Percentiles rank a stretch among this genome's conserved stretches.
These are phyloP conservation scores for Cystoderma amianthinum DNA, from an alignment of 768 basidiomycete species.

Conservation along the genomic window DNA sequence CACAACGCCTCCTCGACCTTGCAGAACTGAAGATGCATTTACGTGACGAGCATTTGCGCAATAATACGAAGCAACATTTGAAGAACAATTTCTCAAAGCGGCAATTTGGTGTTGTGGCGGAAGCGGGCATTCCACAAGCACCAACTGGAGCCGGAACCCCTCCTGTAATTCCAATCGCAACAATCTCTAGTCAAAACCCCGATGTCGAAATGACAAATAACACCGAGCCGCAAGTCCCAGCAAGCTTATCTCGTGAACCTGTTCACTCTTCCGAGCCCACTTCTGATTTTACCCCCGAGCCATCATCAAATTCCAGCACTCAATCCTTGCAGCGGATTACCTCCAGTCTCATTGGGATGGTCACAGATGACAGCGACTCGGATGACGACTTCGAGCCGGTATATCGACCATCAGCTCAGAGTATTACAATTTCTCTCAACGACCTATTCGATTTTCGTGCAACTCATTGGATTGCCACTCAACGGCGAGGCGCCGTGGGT, in stretches of 20 bases:
- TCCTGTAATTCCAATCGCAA: too few relatives aligned
- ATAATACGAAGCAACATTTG: too few relatives aligned
- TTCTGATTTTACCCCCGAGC: too few relatives aligned
- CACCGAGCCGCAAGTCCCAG: too few relatives aligned
- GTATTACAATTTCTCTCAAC: neutral
- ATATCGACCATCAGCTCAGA: neutral
- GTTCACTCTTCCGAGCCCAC: too few relatives aligned
- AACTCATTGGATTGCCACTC: neutral
- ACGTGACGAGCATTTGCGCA: conserved; percentile 14
- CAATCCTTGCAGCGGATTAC: too few relatives aligned
- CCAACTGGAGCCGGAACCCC: too few relatives aligned
- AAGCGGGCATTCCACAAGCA: neutral
- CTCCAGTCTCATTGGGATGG: too few relatives aligned
- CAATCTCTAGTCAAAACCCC: neutral
- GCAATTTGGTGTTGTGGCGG: neutral
- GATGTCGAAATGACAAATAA: neutral
- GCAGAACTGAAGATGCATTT: conserved; percentile 21
- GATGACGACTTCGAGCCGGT: too few relatives aligned
- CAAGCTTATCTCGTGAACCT: too few relatives aligned
- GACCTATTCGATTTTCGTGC: neutral
- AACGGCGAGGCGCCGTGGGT: conserved; percentile 1
- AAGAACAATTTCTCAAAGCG: neutral
- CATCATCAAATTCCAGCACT: too few relatives aligned
- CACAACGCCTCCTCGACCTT: conserved; percentile 11
- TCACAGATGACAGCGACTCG: too few relatives aligned